These are phyloP conservation scores for Coleophoma cylindrospora DNA, from an alignment of 2,329 filamentous ascomycete genomes.

Conservation along the genomic window DNA sequence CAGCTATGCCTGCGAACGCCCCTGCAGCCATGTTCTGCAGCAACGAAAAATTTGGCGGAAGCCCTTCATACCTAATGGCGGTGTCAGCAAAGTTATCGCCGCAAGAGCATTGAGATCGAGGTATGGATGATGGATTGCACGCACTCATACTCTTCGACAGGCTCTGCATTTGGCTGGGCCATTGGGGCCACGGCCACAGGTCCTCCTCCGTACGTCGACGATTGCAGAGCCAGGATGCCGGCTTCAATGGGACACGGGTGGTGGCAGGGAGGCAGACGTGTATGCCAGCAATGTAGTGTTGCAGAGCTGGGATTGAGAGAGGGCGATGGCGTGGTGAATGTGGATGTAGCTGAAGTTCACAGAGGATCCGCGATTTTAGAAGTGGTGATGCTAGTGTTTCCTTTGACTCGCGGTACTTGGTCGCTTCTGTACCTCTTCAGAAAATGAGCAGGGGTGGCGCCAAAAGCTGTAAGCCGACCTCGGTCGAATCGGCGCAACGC, in stretches of 20 bases:
- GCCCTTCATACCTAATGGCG: conserved; percentile 70
- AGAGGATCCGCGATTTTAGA: no score
- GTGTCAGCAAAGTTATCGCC: conserved; percentile 14
- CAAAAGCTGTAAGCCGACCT: no score
- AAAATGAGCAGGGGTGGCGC: no score
- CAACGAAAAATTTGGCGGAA: conserved; percentile 92
- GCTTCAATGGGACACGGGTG: conserved; percentile 15
- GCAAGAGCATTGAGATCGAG: neutral
- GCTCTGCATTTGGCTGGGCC: conserved; percentile 63
- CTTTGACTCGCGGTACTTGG: no score
- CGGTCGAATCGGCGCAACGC: no score
- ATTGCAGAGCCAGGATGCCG: conserved; percentile 59
- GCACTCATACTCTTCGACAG: conserved; percentile 63
- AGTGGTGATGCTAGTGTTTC: no score
- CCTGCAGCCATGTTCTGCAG: conserved; percentile 93
- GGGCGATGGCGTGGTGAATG: no score
- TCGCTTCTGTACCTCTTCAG: no score
- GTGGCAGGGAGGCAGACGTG: neutral
- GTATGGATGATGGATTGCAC: conserved; percentile 24
- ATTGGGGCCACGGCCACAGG: conserved; percentile 64
- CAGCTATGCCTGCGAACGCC: conserved; percentile 72
- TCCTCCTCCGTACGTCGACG: conserved; percentile 56
- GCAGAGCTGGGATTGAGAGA: no score
- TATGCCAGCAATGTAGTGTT: no score
- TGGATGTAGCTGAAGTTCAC: no score